Evolutionary conservation across 106 monocot genomes (phyloP), one percentile per base, ranked within the genome.

Genomic region (Triglochin maritima): DNA sequence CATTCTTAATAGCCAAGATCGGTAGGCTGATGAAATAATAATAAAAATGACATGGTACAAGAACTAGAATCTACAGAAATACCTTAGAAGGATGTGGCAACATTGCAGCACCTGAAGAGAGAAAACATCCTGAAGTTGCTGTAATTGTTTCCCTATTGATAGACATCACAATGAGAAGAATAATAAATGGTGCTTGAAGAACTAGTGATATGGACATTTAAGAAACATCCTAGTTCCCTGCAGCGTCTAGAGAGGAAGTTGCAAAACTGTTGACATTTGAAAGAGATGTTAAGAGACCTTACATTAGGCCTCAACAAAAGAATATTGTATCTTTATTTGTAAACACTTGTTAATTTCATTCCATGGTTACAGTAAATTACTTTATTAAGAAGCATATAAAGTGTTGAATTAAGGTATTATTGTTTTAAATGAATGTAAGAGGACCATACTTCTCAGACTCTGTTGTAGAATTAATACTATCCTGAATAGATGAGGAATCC

Each of bases 51-150:
- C 0, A 60, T 46, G 17, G 5, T 11, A 46, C 13, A 9, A 43
- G 51, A 61, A 69, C n/a, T 5, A n/a, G 41, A 63, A 9, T 57
- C 16, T 10, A 46, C 6, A 57, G 9, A 58, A 44, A 17, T 77
- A 93, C 92, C 88, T 93, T 93, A 58, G 93, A 83, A 75, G 93
- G 93, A 84, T 93, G 93, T 57, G 93, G 89, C 63, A 93, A 69
- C 67, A 93, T 71, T 57, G 93, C 77, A 65, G 78, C 89, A 70
- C 93, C 89, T 59, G 89, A 93, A 69, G 83, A 83, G 48, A 93
- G 81, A 49, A 46, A 75, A 58, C 83, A 69, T 46, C 48, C 72
- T 56, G 75, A 64, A 72, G 17, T 46, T 62, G 68, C 59, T 5
- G 69, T 46, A 17, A 68, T 47, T 54, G 29, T 29, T 53, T 43